These are phyloP conservation scores for Podaxis sp. DNA, from an alignment of 768 basidiomycete genomes.

Conservation along the genomic window DNA sequence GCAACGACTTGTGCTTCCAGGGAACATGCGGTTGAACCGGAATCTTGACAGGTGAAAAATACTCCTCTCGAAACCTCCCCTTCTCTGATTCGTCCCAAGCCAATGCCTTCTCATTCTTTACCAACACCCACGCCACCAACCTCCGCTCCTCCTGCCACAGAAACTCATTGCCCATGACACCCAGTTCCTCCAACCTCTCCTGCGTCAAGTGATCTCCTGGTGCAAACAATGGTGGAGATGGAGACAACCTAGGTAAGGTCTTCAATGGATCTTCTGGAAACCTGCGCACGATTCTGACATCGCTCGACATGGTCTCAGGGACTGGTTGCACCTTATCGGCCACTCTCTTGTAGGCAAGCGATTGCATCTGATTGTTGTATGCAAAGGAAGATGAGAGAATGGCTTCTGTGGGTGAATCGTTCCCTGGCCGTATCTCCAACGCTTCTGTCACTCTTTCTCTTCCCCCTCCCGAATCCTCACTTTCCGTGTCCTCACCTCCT, in stretches of 20 bases:
- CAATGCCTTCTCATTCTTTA: neutral
- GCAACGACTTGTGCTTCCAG: neutral
- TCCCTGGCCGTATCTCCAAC: neutral
- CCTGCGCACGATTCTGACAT: no score
- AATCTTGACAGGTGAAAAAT: neutral
- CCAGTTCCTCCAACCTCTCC: constrained; percentile 3
- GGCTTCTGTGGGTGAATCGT: neutral
- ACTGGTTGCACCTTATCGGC: no score
- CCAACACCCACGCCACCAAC: neutral
- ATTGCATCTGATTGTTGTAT: neutral
- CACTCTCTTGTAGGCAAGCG: constrained; percentile 4
- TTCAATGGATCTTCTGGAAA: no score
- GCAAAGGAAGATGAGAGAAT: neutral
- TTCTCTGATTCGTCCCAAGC: neutral
- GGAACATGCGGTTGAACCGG: neutral
- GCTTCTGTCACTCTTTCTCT: neutral
- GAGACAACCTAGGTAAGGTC: no score
- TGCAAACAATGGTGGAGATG: no score
- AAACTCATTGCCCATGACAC: neutral
- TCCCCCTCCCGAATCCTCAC: neutral
- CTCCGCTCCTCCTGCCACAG: neutral
- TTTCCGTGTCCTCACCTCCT: constrained; percentile 9
- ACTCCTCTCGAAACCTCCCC: neutral
- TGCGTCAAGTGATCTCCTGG: no score
- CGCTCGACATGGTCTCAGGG: no score